Evolutionary conservation across 75 land plant genomes (phyloP).

Genomic region (Gnetum montanum): DNA sequence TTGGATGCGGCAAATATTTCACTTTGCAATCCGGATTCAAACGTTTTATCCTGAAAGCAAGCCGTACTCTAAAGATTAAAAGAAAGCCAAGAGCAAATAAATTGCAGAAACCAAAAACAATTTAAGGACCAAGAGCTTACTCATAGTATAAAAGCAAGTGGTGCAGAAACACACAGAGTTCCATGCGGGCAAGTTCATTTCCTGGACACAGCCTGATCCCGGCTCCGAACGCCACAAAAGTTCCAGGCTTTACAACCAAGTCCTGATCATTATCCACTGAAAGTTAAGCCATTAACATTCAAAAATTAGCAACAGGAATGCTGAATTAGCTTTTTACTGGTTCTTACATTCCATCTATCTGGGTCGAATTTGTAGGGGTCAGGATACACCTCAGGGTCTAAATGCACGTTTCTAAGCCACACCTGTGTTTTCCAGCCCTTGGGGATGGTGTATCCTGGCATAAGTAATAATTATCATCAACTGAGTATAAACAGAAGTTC

Average conservation of each 20-base stretch:
- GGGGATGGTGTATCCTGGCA: slow-evolving; percentile 59
- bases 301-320: background rate
- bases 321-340: background rate
- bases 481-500: background rate
- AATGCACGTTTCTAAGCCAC: slow-evolving; percentile 70
- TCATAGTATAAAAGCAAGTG: slow-evolving; percentile 44
- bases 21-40: slow-evolving; percentile 23
- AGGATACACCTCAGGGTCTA: slow-evolving; percentile 52
- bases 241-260: slow-evolving; percentile 37
- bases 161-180: slow-evolving; percentile 59
- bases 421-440: slow-evolving; percentile 70
- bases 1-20: slow-evolving; percentile 57
- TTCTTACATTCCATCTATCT: slow-evolving; percentile 74
- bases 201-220: slow-evolving; percentile 81
- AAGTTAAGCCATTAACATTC: background rate
- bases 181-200: slow-evolving; percentile 68
- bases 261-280: slow-evolving; percentile 19
- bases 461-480: background rate
- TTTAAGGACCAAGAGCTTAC: slow-evolving; percentile 27
- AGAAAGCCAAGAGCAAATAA: background rate
- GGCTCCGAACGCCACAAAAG: slow-evolving; percentile 64
- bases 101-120: background rate
- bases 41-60: slow-evolving; percentile 29
- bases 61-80: background rate
- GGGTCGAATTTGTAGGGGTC: slow-evolving; percentile 66